These are phyloP conservation scores for Allomyces javanicus DNA, from an alignment of 192 early-diverging fungal genomes.

Conservation along the genomic window DNA sequence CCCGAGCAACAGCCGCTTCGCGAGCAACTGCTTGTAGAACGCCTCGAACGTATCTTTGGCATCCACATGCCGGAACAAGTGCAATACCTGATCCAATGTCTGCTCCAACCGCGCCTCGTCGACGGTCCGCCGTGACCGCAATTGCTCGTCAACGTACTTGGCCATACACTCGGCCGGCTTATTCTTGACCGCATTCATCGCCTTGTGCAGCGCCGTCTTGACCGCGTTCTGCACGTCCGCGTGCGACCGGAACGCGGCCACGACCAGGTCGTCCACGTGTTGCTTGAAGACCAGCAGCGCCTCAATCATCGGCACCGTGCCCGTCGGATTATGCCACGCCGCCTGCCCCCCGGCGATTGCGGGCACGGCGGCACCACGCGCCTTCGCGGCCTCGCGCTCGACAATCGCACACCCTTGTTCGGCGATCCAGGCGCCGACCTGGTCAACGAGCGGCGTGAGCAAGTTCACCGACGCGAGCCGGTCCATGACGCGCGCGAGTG, in stretches of 20 bases:
- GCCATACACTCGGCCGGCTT: constrained; percentile 58
- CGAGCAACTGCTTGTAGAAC: constrained; percentile 85
- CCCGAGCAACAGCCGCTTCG: constrained; percentile 65
- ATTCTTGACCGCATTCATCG: constrained; percentile 49
- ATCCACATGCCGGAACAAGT: constrained; percentile 55
- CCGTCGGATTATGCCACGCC: too few species aligned
- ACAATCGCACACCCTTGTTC: too few species aligned
- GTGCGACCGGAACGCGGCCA: constrained; percentile 34
- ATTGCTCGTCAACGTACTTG: constrained; percentile 43
- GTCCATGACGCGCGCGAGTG: too few species aligned
- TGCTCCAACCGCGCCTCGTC: constrained; percentile 29
- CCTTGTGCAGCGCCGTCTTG: constrained; percentile 51
- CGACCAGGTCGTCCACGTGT: constrained; percentile 39
- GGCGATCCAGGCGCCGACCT: too few species aligned
- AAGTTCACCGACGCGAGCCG: too few species aligned
- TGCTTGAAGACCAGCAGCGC: constrained; percentile 38
- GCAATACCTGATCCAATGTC: constrained; percentile 32
- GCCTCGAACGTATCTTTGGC: constrained; percentile 96
- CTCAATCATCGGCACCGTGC: constrained; percentile 23
- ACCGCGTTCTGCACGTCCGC: constrained; percentile 29
- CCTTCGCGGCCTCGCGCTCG: too few species aligned
- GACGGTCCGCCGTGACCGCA: constrained; percentile 30
- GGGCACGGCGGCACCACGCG: too few species aligned
- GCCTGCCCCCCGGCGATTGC: background rate
- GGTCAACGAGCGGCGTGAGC: too few species aligned